A percentile compares a stretch with the other conserved stretches of the same genome.
Conservation (phyloP, 495 filamentous ascomycete species). For the Daldinia vernicosa region DNA sequence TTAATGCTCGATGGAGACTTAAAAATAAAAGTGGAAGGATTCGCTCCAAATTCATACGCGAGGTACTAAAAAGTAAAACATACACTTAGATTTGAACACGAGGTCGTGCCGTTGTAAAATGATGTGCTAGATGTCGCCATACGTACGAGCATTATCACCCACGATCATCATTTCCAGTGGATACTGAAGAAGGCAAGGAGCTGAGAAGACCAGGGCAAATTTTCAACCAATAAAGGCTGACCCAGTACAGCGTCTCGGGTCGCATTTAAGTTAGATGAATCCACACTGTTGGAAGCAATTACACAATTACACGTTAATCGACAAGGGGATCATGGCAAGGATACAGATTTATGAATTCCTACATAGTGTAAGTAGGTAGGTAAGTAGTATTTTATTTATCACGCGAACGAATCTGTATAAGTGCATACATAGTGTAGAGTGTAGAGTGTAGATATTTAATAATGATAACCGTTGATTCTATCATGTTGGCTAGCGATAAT, state of each 20-base stretch:
- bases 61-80: neutral
- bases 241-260: conserved; percentile 40
- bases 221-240: conserved; percentile 25
- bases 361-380: neutral
- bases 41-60: neutral
- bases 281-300: conserved; percentile 25
- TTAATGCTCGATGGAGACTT: neutral
- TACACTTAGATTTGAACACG: neutral
- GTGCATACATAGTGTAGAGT: neutral
- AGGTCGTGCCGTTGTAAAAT: neutral
- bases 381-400: neutral
- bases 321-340: neutral
- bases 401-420: neutral
- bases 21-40: neutral
- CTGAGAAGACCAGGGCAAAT: conserved; percentile 3
- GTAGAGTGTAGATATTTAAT: neutral
- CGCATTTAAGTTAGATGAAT: conserved; percentile 24
- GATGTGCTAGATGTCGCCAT: conserved; percentile 23
- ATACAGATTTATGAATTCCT: neutral
- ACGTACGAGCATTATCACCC: neutral
- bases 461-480: neutral
- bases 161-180: neutral
- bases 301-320: conserved; percentile 1
- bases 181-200: neutral
- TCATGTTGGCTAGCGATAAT: neutral